Conservation (phyloP, 1,284 basidiomycete genomes). For the Tremellales sp. region DNA sequence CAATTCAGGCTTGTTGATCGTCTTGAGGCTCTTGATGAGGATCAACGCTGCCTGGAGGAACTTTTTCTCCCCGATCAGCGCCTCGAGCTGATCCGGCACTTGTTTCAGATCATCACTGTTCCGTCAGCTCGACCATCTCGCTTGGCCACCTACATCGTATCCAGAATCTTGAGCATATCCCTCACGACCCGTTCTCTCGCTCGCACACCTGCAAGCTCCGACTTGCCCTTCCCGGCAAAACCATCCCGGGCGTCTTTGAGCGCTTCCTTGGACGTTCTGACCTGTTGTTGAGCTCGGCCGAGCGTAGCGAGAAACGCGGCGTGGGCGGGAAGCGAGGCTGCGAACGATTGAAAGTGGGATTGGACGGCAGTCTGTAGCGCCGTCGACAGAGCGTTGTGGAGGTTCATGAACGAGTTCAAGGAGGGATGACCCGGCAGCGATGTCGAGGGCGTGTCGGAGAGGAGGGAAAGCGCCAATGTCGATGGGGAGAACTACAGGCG, state of each 20-base stretch:
- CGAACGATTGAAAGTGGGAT: constrained; percentile 89
- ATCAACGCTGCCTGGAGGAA: constrained; percentile 85
- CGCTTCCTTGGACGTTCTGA: constrained; percentile 63
- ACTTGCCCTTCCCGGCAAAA: constrained; percentile 47
- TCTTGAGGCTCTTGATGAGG: constrained; percentile 81
- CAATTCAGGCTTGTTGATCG: constrained; percentile 88
- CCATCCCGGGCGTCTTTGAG: constrained; percentile 59
- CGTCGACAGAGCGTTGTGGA: constrained; percentile 37
- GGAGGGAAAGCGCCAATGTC: constrained; percentile 77
- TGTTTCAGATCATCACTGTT: constrained; percentile 83
- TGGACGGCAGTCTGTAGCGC: constrained; percentile 47
- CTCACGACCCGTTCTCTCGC: constrained; percentile 74
- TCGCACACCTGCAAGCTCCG: constrained; percentile 83
- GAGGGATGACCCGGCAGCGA: constrained; percentile 29
- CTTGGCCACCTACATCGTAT: constrained; percentile 69
- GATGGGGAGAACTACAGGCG: constrained; percentile 77
- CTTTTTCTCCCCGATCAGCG: constrained; percentile 91
- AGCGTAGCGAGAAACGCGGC: constrained; percentile 68
- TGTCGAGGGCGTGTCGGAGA: constrained; percentile 62
- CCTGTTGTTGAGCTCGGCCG: constrained; percentile 65
- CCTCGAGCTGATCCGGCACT: constrained; percentile 88
- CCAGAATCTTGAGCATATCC: constrained; percentile 84
- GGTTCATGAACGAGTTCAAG: constrained; percentile 34
- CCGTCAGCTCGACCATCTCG: constrained; percentile 7
- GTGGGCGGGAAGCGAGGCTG: constrained; percentile 83